phyloP scores from a whole-genome alignment of 1,139 yeast species.

The Saccharomyces uvarum region DNA sequence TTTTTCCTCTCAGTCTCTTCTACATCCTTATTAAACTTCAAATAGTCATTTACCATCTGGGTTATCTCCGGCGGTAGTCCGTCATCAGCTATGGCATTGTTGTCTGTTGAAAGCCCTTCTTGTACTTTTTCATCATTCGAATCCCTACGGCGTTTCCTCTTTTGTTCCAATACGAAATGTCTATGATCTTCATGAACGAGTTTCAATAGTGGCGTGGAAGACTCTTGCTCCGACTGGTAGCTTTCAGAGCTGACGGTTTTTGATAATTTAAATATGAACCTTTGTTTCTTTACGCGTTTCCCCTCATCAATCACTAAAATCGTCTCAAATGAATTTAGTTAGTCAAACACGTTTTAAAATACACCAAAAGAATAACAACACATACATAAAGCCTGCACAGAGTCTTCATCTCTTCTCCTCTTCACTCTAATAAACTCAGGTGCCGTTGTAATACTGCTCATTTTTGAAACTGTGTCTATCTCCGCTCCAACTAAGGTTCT shows the following conservation, averaged over 20 bases:
- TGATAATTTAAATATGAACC: conserved; percentile 31
- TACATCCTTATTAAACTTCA: conserved; percentile 32
- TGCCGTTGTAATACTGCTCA: conserved; percentile 7
- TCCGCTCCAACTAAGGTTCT: not conserved
- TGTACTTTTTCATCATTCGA: conserved; percentile 4
- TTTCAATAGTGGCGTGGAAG: conserved; percentile 25
- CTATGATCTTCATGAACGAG: conserved; percentile 20
- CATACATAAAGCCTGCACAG: conserved; percentile 66
- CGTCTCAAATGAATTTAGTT: conserved; percentile 11
- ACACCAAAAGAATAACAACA: conserved; percentile 5
- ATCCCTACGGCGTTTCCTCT: conserved; percentile 14
- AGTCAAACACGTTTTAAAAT: conserved; percentile 10
- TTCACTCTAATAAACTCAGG: conserved; percentile 72
- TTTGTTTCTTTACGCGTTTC: conserved; percentile 33
- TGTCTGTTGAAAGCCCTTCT: not conserved
- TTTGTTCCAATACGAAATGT: conserved; percentile 28
- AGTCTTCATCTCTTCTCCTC: conserved; percentile 78
- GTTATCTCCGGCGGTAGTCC: conserved; percentile 52
- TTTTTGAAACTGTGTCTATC: not conserved
- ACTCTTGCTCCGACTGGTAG: conserved; percentile 13
- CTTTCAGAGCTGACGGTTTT: conserved; percentile 24
- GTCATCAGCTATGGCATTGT: conserved; percentile 26
- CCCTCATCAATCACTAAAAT: conserved; percentile 32
- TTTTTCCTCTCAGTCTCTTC: conserved; percentile 16
- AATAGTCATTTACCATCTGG: conserved; percentile 58